Evolutionary conservation across 2,329 filamentous ascomycete genomes (phyloP).

Genomic region (Sporothrix dimorphospora): DNA sequence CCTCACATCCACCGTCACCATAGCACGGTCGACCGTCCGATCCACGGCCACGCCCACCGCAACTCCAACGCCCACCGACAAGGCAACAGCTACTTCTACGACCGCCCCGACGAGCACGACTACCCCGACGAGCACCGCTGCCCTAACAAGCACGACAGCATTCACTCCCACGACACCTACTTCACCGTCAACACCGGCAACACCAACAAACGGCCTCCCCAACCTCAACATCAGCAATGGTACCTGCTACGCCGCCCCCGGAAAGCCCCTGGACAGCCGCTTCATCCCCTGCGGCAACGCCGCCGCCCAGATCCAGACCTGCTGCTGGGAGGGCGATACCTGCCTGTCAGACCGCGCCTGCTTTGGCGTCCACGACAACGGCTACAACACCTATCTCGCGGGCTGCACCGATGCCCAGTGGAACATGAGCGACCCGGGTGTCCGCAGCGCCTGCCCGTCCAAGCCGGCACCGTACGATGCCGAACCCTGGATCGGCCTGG

Average conservation of each 20-base stretch:
- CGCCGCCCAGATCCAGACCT: constrained; percentile 27
- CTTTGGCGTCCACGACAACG: constrained; percentile 36
- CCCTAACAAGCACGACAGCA: not conserved
- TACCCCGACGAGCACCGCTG: too few species aligned
- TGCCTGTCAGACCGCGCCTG: constrained; percentile 34
- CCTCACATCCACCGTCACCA: too few species aligned
- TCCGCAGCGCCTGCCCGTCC: constrained; percentile 40
- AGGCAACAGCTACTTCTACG: not conserved
- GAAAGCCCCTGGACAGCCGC: constrained; percentile 21
- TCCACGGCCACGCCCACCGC: too few species aligned
- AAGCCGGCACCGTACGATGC: constrained; percentile 36
- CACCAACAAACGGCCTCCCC: not conserved
- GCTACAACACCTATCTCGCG: constrained; percentile 44
- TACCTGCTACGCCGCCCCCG: constrained; percentile 31
- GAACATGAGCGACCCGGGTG: constrained; percentile 27
- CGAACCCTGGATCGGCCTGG: constrained; percentile 43
- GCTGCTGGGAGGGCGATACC: constrained; percentile 34
- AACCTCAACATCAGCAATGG: constrained; percentile 33
- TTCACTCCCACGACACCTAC: not conserved
- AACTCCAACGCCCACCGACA: too few species aligned
- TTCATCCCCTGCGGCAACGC: constrained; percentile 37
- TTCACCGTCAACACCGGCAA: not conserved
- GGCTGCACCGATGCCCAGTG: constrained; percentile 45
- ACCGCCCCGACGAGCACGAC: not conserved
- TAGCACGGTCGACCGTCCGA: too few species aligned